Base-by-base conservation (phyloP, 2,329 filamentous ascomycete genomes). In the Cladophialophora yegresii region DNA sequence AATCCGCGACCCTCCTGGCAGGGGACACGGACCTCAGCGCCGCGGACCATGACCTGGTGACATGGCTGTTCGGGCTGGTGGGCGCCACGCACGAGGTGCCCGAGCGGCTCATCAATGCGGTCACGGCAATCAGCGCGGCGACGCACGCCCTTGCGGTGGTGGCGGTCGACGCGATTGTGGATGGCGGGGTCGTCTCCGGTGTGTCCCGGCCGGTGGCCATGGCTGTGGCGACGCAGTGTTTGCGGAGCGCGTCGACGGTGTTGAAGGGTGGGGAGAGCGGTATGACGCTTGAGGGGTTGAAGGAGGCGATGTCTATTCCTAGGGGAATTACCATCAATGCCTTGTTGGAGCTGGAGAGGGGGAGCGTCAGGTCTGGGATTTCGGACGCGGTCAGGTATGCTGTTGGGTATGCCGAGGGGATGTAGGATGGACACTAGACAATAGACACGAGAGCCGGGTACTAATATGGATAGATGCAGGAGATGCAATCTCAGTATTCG, bases 21-120 rank as follows among this genome's bases (percentile, higher is more conserved):
- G 22, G 23, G 20, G 80, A 76, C 0, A 77, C 78, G 0, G 76
- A 77, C 1, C 80, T 81, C 0, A 72, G 75, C 1, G 80, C 83
- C 1, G 78, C 56, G 4, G 56, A 58, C n/a, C 26, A n/a, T 4
- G 56, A 33, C 1, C 56, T 58, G n/a, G 33, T 51, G 6, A 16
- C 28, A 5, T 58, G 45, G 56, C 43, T 58, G 9, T 49, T 58
- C 10, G n/a, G 20, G 6, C 45, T 28, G 22, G 45, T 58, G 8
- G 56, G 56, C 4, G 12, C 23, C 9, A 58, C 28, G 16, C 28
- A 83, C 4, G 77, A 79, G 22, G 77, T 88, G 0, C 81, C 83
- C 0, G 77, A 84, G 0, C 73, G 76, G 1, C 76, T 79, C 47
- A 85, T 88, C 82, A 83, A 87, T 71, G 84, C 80, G 1, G 78